Percentiles rank a stretch among this genome's conserved stretches.
phyloP scores from a whole-genome alignment of 352 stramenopile genomes.

The Phytopythium vexans region DNA sequence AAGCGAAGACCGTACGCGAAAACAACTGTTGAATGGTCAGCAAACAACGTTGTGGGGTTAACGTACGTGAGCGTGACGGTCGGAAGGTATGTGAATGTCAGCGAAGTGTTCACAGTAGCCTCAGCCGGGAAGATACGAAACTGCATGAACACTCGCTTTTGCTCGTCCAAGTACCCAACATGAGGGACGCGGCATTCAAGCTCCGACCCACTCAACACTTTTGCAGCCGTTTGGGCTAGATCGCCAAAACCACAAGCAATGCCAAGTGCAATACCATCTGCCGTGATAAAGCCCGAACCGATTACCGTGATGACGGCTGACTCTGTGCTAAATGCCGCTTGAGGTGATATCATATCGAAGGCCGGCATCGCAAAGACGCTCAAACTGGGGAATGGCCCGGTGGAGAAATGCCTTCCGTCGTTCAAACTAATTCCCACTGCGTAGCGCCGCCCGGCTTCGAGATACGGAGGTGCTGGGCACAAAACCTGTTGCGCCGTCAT shows the following conservation, averaged over 20 bases:
- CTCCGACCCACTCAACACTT: no score
- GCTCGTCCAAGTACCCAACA: no score
- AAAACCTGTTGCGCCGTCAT: constrained; percentile 9
- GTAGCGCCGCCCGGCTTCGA: constrained; percentile 13
- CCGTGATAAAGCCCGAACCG: constrained; percentile 23
- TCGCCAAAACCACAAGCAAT: constrained; percentile 11
- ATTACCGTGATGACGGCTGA: constrained; percentile 10
- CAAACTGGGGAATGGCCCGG: background rate
- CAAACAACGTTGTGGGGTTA: constrained; percentile 7
- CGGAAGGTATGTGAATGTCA: constrained; percentile 18
- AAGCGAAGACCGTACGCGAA: constrained; percentile 4
- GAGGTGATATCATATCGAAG: constrained; percentile 10
- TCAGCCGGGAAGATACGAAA: constrained; percentile 15
- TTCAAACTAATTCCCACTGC: constrained; percentile 30
- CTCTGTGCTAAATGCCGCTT: background rate
- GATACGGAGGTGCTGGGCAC: constrained; percentile 15
- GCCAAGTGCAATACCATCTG: constrained; percentile 7
- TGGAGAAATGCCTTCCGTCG: constrained; percentile 21
- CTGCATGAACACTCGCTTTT: no score
- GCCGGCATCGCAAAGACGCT: constrained; percentile 19
- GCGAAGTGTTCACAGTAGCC: constrained; percentile 6
- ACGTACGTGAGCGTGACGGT: constrained; percentile 3
- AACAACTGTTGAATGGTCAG: constrained; percentile 5
- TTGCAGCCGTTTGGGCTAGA: constrained; percentile 3
- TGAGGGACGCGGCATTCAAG: no score